Conservation (phyloP, 768 basidiomycete species). For the Lactifluus volemus region DNA sequence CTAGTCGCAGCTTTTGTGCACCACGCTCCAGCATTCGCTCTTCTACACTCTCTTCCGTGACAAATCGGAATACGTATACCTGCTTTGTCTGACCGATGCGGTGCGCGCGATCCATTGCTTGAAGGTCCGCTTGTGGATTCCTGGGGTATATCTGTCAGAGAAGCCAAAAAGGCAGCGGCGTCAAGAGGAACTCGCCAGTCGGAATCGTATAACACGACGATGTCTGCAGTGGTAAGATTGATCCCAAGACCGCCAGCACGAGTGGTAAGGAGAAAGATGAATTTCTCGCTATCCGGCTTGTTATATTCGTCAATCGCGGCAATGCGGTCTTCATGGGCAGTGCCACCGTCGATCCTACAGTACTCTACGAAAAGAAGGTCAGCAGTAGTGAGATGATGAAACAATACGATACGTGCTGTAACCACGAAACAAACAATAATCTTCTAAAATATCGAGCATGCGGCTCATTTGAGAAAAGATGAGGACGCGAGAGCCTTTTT, state of each 20-base stretch:
- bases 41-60: constrained; percentile 92
- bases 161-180: neutral
- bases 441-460: constrained; percentile 95
- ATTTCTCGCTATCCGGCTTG: constrained; percentile 87
- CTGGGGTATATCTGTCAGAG: constrained; percentile 29
- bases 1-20: constrained; percentile 89
- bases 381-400: constrained; percentile 3
- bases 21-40: constrained; percentile 92
- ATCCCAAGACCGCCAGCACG: constrained; percentile 96
- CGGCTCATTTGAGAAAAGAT: constrained; percentile 99
- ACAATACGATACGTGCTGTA: constrained; percentile 53
- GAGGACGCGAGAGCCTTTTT: constrained; percentile 87
- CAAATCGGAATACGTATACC: constrained; percentile 95
- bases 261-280: constrained; percentile 93
- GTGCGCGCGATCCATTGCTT: constrained; percentile 98
- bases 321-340: constrained; percentile 95
- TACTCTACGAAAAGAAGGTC: constrained; percentile 50
- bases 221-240: constrained; percentile 89
- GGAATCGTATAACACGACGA: constrained; percentile 92
- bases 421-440: constrained; percentile 86
- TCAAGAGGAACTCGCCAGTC: constrained; percentile 61
- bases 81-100: constrained; percentile 97
- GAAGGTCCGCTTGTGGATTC: constrained; percentile 98
- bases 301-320: constrained; percentile 96
- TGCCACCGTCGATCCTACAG: constrained; percentile 93